phyloP scores from a whole-genome alignment of 176 grass and related monocot species.

The Triticum dicoccoides region DNA sequence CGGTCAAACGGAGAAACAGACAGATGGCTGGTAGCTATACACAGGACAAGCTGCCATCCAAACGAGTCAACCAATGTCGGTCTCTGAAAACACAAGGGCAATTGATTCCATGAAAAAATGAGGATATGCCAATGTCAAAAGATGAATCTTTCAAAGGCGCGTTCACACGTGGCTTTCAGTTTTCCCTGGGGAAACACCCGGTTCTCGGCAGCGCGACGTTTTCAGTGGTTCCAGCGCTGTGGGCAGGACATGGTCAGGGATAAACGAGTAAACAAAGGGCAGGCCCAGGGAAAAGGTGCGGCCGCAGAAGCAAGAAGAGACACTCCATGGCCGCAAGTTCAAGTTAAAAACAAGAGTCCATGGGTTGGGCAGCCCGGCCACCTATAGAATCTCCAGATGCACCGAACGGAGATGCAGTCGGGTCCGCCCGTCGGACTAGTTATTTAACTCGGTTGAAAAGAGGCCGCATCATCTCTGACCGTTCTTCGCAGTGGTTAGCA shows the following conservation, averaged over 20 bases:
- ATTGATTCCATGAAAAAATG: background rate
- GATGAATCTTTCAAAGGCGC: background rate
- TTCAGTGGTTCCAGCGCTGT: background rate
- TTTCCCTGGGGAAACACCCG: background rate
- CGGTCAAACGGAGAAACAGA: slow-evolving; percentile 24
- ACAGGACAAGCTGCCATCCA: slow-evolving; percentile 2
- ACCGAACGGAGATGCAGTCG: slow-evolving; percentile 22
- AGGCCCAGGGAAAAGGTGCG: background rate
- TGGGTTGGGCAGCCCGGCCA: slow-evolving; percentile 6
- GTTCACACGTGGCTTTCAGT: background rate
- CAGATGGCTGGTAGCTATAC: background rate
- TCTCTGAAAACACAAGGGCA: background rate
- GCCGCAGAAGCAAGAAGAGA: background rate
- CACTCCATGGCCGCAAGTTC: background rate
- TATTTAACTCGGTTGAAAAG: background rate
- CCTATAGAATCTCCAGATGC: slow-evolving; percentile 3
- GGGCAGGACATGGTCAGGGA: background rate
- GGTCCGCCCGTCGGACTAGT: slow-evolving; percentile 8
- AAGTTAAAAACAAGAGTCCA: background rate
- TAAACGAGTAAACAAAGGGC: background rate
- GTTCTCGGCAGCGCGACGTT: background rate
- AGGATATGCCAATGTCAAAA: background rate
- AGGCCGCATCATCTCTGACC: background rate
- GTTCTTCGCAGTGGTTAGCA: background rate
- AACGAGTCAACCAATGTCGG: background rate